phyloP scores from a whole-genome alignment of 106 monocot species.

The Apostasia ramifera region DNA sequence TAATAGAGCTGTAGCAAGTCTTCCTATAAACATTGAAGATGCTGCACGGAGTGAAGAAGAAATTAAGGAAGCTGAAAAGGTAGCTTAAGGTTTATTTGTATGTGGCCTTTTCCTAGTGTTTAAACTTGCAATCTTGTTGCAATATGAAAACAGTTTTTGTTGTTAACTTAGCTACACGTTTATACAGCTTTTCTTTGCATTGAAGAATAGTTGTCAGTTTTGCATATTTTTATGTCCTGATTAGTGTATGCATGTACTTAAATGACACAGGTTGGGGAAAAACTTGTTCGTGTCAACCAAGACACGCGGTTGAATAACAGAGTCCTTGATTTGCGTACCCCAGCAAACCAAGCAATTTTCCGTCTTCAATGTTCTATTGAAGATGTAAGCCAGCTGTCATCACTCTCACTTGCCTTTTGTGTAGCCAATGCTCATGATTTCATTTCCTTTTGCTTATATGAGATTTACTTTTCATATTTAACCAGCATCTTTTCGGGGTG shows the following conservation, averaged over 20 bases:
- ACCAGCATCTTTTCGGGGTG: not conserved
- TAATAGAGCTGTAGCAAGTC: conserved; percentile 49
- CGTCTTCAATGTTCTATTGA: conserved; percentile 44
- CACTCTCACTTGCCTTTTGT: not conserved
- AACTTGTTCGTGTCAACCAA: conserved; percentile 80
- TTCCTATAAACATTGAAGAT: conserved; percentile 89
- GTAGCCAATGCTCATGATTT: too few species aligned
- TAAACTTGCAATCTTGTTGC: too few species aligned
- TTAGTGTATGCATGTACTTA: not conserved
- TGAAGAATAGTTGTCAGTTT: not conserved
- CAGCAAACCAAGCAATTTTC: conserved; percentile 76
- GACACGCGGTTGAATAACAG: conserved; percentile 83
- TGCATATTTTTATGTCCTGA: not conserved
- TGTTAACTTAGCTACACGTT: too few species aligned
- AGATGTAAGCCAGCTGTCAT: conserved; percentile 32
- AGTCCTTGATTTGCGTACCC: conserved; percentile 73
- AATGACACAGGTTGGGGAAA: conserved; percentile 46
- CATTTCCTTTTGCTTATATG: conserved; percentile 2
- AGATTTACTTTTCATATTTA: not conserved
- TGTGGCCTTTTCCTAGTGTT: too few species aligned
- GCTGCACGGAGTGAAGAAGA: conserved; percentile 81
- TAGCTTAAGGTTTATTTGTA: conserved; percentile 2
- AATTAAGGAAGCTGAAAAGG: conserved; percentile 58
- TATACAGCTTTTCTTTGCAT: not conserved
- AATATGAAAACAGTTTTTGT: too few species aligned